Evolutionary conservation across 306 rosid species (phyloP), one percentile per base, ranked within the genome.

Genomic region (Alnus glutinosa): DNA sequence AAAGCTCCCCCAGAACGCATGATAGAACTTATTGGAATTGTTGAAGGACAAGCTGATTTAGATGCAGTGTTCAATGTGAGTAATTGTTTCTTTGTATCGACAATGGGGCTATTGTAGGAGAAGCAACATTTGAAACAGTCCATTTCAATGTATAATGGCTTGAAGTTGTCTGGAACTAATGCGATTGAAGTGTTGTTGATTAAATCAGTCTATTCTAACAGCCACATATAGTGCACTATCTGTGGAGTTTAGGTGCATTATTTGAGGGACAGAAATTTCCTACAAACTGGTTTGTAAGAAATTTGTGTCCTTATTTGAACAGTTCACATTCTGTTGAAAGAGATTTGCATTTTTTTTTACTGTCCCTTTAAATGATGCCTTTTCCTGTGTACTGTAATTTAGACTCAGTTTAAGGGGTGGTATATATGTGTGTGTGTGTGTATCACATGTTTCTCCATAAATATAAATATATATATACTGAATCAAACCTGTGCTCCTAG

Each of bases 41-140:
- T 95, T 85, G 99, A 95, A 89, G 96, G 93, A 73, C 99, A 95
- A 88, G 99, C 97, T 80, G 99, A 95, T 82, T 86, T 90, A 79
- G 92, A 90, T 84, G 88, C 93, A 64, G 88, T 81, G 74, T 95
- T 95, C 90, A 91, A 88, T 82, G 99, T 95, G 82, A 89, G 91
- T 79, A 55, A 62, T 49, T 66, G 12, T 18, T 70, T 50, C 12
- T 18, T 70, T 73, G 63, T 74, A n/a, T 77, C 49, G 61, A 48
- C 30, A 70, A 9, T 34, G 55, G 12, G 75, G 59, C 14, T 54
- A 7, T 23, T 47, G 73, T 42, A 14, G 50, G 30, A 12, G 69
- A 18, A 42, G 72, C 23, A 61, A 48, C 66, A 54, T 19, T 14
- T 47, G 32, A 70, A 42, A 48, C 46, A 12, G 46, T 71, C 52